These are phyloP conservation scores for Saturnispora saitoi DNA, from an alignment of 805 yeast species.

Conservation along the genomic window DNA sequence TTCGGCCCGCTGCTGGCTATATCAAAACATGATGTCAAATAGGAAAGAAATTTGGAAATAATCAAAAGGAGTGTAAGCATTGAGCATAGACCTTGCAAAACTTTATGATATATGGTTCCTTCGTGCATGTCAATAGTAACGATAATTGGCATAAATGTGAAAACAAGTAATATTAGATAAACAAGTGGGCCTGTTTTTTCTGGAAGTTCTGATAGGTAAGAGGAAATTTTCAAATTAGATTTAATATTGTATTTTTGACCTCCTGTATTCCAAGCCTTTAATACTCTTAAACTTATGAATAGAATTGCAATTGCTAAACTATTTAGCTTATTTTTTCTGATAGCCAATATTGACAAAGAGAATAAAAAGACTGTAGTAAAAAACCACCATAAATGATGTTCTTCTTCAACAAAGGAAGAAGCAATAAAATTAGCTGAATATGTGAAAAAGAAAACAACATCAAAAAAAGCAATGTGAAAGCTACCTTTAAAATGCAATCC, in stretches of 20 bases:
- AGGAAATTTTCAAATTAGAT: constrained; percentile 40
- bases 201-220: constrained; percentile 29
- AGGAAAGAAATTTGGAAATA: constrained; percentile 22
- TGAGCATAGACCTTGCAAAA: constrained; percentile 22
- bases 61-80: constrained; percentile 31
- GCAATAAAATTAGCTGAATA: constrained; percentile 63
- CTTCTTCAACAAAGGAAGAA: constrained; percentile 89
- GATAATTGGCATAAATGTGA: constrained; percentile 15
- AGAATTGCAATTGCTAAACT: constrained; percentile 16
- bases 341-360: constrained; percentile 12
- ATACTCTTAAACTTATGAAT: constrained; percentile 39
- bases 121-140: constrained; percentile 4
- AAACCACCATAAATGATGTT: constrained; percentile 96
- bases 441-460: constrained; percentile 24
- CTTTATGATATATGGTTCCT: background rate
- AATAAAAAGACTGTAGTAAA: constrained; percentile 32
- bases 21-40: constrained; percentile 22
- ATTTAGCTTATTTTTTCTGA: constrained; percentile 6
- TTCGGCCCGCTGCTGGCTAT: constrained; percentile 8
- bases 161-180: constrained; percentile 13
- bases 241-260: constrained; percentile 71
- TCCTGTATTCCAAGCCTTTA: constrained; percentile 80
- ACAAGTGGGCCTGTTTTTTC: constrained; percentile 18
- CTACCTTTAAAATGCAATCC: constrained; percentile 11
- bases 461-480: constrained; percentile 16